Evolutionary conservation across 73 alveolate species (phyloP).

Genomic region (Paramecium caudatum): DNA sequence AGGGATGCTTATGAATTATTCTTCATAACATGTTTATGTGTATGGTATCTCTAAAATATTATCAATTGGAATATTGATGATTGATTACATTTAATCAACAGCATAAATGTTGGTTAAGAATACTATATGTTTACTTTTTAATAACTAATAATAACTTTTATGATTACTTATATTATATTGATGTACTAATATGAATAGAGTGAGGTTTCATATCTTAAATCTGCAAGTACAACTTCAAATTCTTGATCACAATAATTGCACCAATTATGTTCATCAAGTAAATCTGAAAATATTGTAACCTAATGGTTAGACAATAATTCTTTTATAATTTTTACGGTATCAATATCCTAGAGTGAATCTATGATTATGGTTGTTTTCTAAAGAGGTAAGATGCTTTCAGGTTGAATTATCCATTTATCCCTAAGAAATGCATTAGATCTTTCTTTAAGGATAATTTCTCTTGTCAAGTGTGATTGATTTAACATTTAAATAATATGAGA

Average conservation of each 20-base stretch:
- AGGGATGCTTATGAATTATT: constrained; percentile 20
- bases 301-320: not conserved
- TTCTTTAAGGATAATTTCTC: constrained; percentile 27
- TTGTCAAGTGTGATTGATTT: not conserved
- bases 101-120: not conserved
- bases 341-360: not conserved
- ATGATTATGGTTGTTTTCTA: not conserved
- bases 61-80: not conserved
- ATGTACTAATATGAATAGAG: constrained; percentile 1
- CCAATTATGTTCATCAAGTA: not conserved
- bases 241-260: not conserved
- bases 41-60: constrained; percentile 3
- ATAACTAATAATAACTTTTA: not conserved
- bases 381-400: not conserved
- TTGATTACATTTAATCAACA: not conserved
- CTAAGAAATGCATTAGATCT: not conserved
- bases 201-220: not conserved
- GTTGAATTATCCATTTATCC: not conserved
- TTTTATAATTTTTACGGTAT: not conserved
- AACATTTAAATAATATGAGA: not conserved
- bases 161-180: not conserved
- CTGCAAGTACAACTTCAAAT: not conserved
- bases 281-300: not conserved
- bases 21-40: not conserved
- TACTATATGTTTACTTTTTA: too few relatives aligned